phyloP scores from a whole-genome alignment of 1,284 basidiomycete species.

The Fomitopsis betulina region DNA sequence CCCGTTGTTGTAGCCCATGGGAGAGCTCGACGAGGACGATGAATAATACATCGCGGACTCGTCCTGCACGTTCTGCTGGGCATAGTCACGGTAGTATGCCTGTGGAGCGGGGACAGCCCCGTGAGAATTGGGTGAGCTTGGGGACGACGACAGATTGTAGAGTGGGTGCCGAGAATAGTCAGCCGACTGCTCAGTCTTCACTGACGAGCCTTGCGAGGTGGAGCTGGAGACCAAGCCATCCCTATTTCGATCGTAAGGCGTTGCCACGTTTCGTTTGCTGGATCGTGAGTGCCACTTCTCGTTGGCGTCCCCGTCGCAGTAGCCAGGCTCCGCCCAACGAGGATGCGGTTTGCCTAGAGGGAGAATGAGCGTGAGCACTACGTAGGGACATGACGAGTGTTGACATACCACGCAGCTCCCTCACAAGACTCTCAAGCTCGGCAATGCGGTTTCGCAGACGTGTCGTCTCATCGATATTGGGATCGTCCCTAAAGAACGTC shows the following conservation, averaged over 20 bases:
- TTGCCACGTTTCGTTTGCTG: constrained; percentile 40
- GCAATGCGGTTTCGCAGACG: constrained; percentile 81
- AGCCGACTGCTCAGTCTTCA: constrained; percentile 31
- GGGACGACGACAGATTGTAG: constrained; percentile 28
- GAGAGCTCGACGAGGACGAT: constrained; percentile 30
- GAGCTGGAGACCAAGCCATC: constrained; percentile 12
- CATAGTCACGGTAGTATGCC: constrained; percentile 13
- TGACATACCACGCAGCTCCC: constrained; percentile 67
- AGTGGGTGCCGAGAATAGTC: constrained; percentile 23
- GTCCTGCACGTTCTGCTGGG: constrained; percentile 18
- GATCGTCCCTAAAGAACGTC: constrained; percentile 63
- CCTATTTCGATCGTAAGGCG: constrained; percentile 23
- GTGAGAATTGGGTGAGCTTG: constrained; percentile 14
- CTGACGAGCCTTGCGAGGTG: constrained; percentile 17
- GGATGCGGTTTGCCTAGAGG: constrained; percentile 75
- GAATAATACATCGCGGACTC: constrained; percentile 22
- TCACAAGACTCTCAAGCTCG: constrained; percentile 84
- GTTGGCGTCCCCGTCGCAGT: constrained; percentile 71
- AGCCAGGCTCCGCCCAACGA: constrained; percentile 73
- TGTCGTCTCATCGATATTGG: constrained; percentile 77
- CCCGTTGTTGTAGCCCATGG: constrained; percentile 24
- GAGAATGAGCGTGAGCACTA: background rate
- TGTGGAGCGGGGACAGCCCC: constrained; percentile 14
- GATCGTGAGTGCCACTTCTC: constrained; percentile 84
- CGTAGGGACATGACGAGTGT: background rate